Base-by-base conservation (phyloP, 257 asterid genomes). In the Osmanthus fragrans region DNA sequence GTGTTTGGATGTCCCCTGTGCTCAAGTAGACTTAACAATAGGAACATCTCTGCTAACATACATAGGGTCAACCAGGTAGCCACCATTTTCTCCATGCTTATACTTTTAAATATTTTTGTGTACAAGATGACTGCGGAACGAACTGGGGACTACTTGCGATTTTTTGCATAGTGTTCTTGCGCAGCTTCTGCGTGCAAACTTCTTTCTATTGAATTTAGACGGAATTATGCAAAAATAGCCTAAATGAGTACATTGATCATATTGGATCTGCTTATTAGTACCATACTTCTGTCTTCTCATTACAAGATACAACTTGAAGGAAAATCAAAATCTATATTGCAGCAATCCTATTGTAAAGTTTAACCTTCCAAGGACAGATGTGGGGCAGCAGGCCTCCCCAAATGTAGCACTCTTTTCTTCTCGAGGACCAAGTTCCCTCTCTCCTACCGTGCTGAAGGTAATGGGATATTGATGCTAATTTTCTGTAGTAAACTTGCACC, bases 341-440 rank as follows among this genome's bases (percentile, higher is more conserved):
- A 85, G 86, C 79, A 76, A 82, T 68, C 89, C 85, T 51, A 77
- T 85, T 64, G 73, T 83, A 30, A 80, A 83, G 70, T 85, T 80
- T 63, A 42, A 64, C 25, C 76, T 64, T 75, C 85, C 87, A 73
- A 85, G 73, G 80, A 85, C 89, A 25, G 77, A 67, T 30, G 64
- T 77, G 67, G 89, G 89, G 66, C 71, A 72, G 67, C 81, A 77
- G 73, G 76, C 67, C 10, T 80, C 87, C 56, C 87, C 87, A 29
- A 66, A 76, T 49, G 85, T 83, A 13, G 87, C 84, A 40, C 72
- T 82, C n/a, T 80, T 85, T 60, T 85, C 89, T 49, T 85, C 89
- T 63, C 36, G 87, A 80, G 85, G 89, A 11, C 88, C 86, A 11
- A 85, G 80, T 73, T 83, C 89, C 15, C 80, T 83, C 39, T 80